These are phyloP conservation scores for Rhizopogon salebrosus DNA, from an alignment of 768 basidiomycete species.

Conservation along the genomic window DNA sequence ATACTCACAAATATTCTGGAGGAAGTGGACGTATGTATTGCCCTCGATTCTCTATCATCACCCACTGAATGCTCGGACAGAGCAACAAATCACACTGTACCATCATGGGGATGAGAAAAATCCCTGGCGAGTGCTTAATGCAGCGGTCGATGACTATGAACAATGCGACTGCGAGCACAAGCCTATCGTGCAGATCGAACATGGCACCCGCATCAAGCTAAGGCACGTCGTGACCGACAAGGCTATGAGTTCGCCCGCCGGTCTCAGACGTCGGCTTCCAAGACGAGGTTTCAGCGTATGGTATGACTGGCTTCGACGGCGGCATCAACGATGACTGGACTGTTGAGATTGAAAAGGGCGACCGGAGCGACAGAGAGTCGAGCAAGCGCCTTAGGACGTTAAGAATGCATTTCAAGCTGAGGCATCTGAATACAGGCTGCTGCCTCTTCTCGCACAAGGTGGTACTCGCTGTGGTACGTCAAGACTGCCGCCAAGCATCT, in stretches of 20 bases:
- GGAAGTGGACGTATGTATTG: slow-evolving; percentile 70
- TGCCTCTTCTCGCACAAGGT: slow-evolving; percentile 98
- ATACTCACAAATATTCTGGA: slow-evolving; percentile 84
- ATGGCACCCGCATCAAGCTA: slow-evolving; percentile 72
- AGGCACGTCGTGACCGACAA: slow-evolving; percentile 78
- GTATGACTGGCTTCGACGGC: too few species aligned
- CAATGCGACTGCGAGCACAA: slow-evolving; percentile 49
- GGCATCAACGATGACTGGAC: too few species aligned
- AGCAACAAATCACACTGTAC: slow-evolving; percentile 99
- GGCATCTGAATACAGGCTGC: slow-evolving; percentile 85
- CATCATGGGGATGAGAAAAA: slow-evolving; percentile 99
- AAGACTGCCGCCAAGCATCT: slow-evolving; percentile 76
- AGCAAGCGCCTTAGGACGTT: slow-evolving; percentile 71
- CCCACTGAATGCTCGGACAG: slow-evolving; percentile 34
- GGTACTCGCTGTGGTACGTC: slow-evolving; percentile 92
- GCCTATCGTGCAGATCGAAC: slow-evolving; percentile 60
- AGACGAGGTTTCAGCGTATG: slow-evolving; percentile 96
- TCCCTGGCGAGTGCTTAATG: slow-evolving; percentile 82
- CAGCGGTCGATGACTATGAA: slow-evolving; percentile 41
- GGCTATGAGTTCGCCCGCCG: slow-evolving; percentile 79
- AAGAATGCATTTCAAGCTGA: slow-evolving; percentile 76
- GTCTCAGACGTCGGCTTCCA: slow-evolving; percentile 98
- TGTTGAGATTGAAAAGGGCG: slow-evolving; percentile 77
- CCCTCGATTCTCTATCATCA: neutral
- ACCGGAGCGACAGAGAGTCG: slow-evolving; percentile 60